phyloP scores from a whole-genome alignment of 768 basidiomycete genomes.

The Hericium erinaceus region DNA sequence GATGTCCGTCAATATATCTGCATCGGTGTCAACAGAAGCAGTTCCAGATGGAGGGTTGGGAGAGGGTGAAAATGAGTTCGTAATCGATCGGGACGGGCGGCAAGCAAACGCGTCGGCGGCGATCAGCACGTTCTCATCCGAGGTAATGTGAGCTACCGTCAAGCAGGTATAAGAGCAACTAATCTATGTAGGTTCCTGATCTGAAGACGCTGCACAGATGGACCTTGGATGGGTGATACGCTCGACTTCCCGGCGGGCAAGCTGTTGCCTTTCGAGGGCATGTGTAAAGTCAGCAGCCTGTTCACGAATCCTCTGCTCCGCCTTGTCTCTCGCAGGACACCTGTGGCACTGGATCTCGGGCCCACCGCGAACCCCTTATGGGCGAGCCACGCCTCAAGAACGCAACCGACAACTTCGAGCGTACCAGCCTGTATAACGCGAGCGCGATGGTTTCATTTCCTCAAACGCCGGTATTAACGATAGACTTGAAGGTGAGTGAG shows the following conservation, averaged over 20 bases:
- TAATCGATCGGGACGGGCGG: constrained; percentile 8
- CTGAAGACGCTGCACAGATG: neutral
- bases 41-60: constrained; percentile 14
- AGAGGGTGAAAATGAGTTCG: constrained; percentile 8
- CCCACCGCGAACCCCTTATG: constrained; percentile 82
- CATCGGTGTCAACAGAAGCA: constrained; percentile 36
- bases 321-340: constrained; percentile 59
- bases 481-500: constrained; percentile 89
- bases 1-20: constrained; percentile 53
- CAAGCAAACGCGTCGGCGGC: constrained; percentile 6
- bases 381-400: constrained; percentile 88
- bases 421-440: constrained; percentile 95
- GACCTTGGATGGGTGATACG: constrained; percentile 7
- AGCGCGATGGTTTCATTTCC: constrained; percentile 89
- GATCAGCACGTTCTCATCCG: constrained; percentile 18
- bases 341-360: constrained; percentile 68
- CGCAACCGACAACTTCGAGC: constrained; percentile 86
- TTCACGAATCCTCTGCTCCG: constrained; percentile 50
- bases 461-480: constrained; percentile 94
- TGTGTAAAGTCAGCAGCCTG: constrained; percentile 48
- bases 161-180: neutral
- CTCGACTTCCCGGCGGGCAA: constrained; percentile 3
- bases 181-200: constrained; percentile 3
- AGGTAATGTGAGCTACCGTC: neutral
- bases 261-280: constrained; percentile 43